Base-by-base conservation (phyloP, 306 rosid species). In the Chamaecrista fasciculata region DNA sequence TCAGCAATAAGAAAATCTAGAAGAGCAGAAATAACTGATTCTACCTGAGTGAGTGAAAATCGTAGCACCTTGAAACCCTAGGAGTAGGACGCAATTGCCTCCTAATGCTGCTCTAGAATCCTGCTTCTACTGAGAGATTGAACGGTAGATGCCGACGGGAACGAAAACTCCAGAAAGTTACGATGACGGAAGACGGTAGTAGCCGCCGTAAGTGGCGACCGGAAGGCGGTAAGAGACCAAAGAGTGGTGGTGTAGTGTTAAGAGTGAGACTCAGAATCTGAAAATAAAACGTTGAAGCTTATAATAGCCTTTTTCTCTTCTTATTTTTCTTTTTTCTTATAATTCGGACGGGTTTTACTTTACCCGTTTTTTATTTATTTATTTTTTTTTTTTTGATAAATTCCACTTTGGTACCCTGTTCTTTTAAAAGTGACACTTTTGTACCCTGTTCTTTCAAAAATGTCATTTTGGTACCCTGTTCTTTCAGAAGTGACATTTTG, bases 1-100 rank as follows among this genome's bases (percentile, higher is more conserved):
- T 16, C n/a, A 33, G 44, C 9, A 31, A 33, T 2, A 26, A 58
- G 18, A 16, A 1, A 4, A 58, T 58, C 8, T 31, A 18, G 0
- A 58, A 4, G 24, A 2, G 25, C 9, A 31, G 4, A 58, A 8
- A 6, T 58, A 18, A 7, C 16, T 4, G 64, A 58, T 58, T 20
- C 8, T 58, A 31, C 64, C 26, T 58, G n/a, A 16, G 3, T 29
- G 15, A 58, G 64, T 1, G 43, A 31, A 31, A 29, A 11, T 9
- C 25, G 26, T 6, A 31, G 64, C n/a, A 31, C 15, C 25, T 58
- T 58, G 8, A 58, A 58, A 58, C 64, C 64, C 64, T 58, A 58
- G 43, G 64, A 8, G 64, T 28, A 15, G 24, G 24, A 28, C 4
- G 14, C 23, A 57, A 29, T 7, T 29, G 42, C 39, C 40, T 28